Conservation (phyloP, 257 asterid genomes). For the Prunella vulgaris region DNA sequence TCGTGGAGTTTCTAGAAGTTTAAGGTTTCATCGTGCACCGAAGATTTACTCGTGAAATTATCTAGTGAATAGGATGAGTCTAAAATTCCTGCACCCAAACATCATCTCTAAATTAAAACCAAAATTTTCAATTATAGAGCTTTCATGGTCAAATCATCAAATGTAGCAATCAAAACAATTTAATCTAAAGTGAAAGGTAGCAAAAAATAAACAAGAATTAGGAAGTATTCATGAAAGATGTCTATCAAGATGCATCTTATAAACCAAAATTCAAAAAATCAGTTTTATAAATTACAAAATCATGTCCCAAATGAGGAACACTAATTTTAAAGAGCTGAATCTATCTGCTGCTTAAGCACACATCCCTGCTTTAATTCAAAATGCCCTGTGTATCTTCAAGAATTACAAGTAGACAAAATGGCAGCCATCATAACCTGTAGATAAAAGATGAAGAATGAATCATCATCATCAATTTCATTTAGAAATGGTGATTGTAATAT, state of each 20-base stretch:
- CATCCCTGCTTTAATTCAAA: slow-evolving; percentile 6
- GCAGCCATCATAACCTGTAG: slow-evolving; percentile 79
- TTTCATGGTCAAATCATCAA: not conserved
- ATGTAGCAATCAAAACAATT: no score
- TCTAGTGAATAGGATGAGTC: no score
- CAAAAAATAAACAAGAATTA: no score
- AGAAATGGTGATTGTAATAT: not conserved
- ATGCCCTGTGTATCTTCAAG: slow-evolving; percentile 7
- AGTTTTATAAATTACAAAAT: slow-evolving; percentile 19
- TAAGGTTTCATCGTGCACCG: no score
- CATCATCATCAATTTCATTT: not conserved
- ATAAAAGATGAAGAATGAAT: not conserved
- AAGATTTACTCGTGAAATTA: no score
- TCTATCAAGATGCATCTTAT: not conserved
- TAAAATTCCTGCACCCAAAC: no score
- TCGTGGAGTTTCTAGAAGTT: no score
- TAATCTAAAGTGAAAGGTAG: not conserved
- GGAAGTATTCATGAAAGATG: not conserved
- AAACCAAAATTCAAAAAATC: not conserved
- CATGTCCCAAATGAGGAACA: slow-evolving; percentile 17
- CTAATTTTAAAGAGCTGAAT: slow-evolving; percentile 3
- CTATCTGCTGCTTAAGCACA: no score
- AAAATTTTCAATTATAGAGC: no score
- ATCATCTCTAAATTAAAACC: no score
- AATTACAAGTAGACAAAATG: slow-evolving; percentile 52